Evolutionary conservation across 1,284 basidiomycete species (phyloP).

Genomic region (Marasmius tenuissimus): DNA sequence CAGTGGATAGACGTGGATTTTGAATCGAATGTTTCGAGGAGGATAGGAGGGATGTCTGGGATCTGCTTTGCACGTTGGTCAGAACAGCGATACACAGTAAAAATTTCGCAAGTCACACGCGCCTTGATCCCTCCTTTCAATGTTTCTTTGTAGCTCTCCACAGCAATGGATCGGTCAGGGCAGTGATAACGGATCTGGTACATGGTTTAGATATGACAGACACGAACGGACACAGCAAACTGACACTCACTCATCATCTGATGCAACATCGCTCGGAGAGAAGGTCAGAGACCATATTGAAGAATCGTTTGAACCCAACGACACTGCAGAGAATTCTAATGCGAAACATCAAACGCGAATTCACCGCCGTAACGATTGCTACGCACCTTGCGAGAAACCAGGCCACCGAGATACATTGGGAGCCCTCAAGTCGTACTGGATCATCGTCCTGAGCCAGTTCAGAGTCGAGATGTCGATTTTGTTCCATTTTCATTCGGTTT

Average conservation of each 20-base stretch:
- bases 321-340: conserved; percentile 60
- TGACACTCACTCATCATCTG: conserved; percentile 43
- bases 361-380: not conserved
- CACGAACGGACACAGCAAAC: not conserved
- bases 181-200: conserved; percentile 53
- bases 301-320: conserved; percentile 69
- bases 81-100: conserved; percentile 4
- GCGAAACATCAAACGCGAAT: not conserved
- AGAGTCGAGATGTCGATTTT: conserved; percentile 33
- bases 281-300: conserved; percentile 52
- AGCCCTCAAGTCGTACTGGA: conserved; percentile 44
- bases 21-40: conserved; percentile 25
- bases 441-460: conserved; percentile 69
- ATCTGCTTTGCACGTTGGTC: not conserved
- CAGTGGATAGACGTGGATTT: conserved; percentile 15
- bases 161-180: conserved; percentile 52
- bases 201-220: too few relatives aligned
- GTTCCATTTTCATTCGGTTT: conserved; percentile 18
- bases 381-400: conserved; percentile 58
- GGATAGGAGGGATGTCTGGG: conserved; percentile 41
- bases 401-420: conserved; percentile 56
- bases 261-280: conserved; percentile 58
- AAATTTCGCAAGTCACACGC: conserved; percentile 9
- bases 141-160: conserved; percentile 57
- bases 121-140: conserved; percentile 54